These are phyloP conservation scores for Anacardium occidentale DNA, from an alignment of 345 rosid species.

Conservation along the genomic window DNA sequence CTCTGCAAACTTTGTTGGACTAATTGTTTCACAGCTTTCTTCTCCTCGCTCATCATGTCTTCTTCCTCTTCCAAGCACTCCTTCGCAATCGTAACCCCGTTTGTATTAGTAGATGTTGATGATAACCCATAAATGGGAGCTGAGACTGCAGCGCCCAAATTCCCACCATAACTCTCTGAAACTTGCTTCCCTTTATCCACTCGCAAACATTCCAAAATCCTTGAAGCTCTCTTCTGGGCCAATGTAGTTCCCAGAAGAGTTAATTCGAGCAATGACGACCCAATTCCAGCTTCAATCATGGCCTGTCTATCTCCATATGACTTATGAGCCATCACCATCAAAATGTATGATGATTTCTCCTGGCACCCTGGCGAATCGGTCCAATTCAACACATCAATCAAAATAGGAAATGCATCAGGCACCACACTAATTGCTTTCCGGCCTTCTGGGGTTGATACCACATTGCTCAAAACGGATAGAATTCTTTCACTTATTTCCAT, in stretches of 20 bases:
- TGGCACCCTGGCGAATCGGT: constrained; percentile 88
- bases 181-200: constrained; percentile 91
- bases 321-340: constrained; percentile 96
- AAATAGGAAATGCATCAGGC: constrained; percentile 59
- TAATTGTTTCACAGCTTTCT: constrained; percentile 78
- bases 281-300: constrained; percentile 90
- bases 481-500: constrained; percentile 91
- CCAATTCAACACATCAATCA: constrained; percentile 92
- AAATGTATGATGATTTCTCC: constrained; percentile 77
- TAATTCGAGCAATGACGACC: constrained; percentile 76
- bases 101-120: constrained; percentile 37
- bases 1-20: constrained; percentile 91
- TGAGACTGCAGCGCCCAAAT: constrained; percentile 58
- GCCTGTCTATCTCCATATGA: constrained; percentile 79
- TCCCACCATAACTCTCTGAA: constrained; percentile 53
- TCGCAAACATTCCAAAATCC: constrained; percentile 77
- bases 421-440: constrained; percentile 62
- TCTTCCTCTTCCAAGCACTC: constrained; percentile 49
- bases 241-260: constrained; percentile 86
- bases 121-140: constrained; percentile 85
- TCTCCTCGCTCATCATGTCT: constrained; percentile 87
- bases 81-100: constrained; percentile 39
- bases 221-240: constrained; percentile 94
- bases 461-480: constrained; percentile 80
- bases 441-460: constrained; percentile 77